phyloP scores from a whole-genome alignment of 2,329 filamentous ascomycete genomes.

The Raffaelea ambrosiae region DNA sequence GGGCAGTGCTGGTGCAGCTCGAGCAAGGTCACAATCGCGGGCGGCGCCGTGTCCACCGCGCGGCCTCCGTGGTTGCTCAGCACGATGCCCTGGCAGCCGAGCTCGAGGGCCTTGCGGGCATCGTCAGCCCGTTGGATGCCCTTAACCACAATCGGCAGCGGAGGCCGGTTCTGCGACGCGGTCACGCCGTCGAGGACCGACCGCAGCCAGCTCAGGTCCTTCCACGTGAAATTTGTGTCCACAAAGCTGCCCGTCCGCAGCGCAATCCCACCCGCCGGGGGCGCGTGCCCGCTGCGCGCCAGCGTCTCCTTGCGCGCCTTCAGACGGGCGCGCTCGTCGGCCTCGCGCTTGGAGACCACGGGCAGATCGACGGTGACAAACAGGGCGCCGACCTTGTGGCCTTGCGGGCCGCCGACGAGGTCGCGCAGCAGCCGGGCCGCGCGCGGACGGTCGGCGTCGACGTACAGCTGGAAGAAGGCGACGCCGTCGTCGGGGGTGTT shows the following conservation, averaged over 20 bases:
- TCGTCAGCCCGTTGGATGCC: conserved; percentile 49
- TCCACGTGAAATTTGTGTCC: conserved; percentile 40
- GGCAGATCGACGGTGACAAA: conserved; percentile 49
- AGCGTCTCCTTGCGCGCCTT: background rate
- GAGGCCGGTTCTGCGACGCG: conserved; percentile 5
- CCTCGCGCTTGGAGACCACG: conserved; percentile 47
- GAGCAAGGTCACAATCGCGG: conserved; percentile 27
- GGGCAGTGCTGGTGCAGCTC: conserved; percentile 30
- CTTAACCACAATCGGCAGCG: conserved; percentile 47
- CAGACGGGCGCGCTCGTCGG: conserved; percentile 36
- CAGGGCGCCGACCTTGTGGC: conserved; percentile 28
- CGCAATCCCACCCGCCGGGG: conserved; percentile 36
- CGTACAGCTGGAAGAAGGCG: conserved; percentile 16
- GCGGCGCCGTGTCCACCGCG: conserved; percentile 39
- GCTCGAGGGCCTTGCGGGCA: conserved; percentile 37
- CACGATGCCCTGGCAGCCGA: conserved; percentile 44
- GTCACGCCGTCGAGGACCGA: conserved; percentile 19
- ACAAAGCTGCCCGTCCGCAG: conserved; percentile 43
- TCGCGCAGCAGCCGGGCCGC: conserved; percentile 6
- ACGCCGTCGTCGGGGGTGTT: conserved; percentile 17
- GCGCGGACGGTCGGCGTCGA: conserved; percentile 8
- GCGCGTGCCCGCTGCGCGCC: background rate
- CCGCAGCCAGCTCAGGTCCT: conserved; percentile 44
- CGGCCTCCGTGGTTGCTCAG: conserved; percentile 52
- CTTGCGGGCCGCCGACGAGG: conserved; percentile 9